Percentiles rank a stretch among this genome's conserved stretches.
Evolutionary conservation across 2,329 filamentous ascomycete species (phyloP).

Genomic region (Phialophora tarda): DNA sequence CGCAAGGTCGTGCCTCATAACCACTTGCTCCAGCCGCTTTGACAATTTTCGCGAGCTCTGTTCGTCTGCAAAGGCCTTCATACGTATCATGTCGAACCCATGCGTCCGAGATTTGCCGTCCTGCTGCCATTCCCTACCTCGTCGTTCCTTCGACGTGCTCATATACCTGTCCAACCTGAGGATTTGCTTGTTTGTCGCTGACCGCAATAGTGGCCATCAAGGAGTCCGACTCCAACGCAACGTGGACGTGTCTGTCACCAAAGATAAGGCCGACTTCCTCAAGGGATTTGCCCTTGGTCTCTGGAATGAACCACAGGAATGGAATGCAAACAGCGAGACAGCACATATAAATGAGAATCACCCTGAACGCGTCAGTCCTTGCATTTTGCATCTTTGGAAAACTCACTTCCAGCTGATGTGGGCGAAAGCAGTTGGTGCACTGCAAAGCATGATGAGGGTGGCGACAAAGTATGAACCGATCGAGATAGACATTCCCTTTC

Average conservation of each 20-base stretch:
- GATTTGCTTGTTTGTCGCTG: conserved; percentile 16
- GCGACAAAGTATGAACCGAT: conserved; percentile 59
- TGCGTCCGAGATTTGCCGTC: background rate
- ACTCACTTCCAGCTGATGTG: conserved; percentile 51
- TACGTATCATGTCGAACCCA: background rate
- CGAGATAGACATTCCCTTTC: conserved; percentile 69
- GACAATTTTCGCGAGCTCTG: too few relatives aligned
- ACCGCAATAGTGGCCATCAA: background rate
- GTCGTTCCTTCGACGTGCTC: conserved; percentile 11
- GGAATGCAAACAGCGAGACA: conserved; percentile 71
- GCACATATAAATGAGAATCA: conserved; percentile 75
- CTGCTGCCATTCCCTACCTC: background rate
- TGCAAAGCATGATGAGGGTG: conserved; percentile 30
- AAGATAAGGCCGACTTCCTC: conserved; percentile 66
- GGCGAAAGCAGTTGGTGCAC: conserved; percentile 59
- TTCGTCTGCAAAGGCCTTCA: background rate
- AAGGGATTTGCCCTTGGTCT: conserved; percentile 74
- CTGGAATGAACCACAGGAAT: conserved; percentile 58
- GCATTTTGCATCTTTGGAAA: background rate
- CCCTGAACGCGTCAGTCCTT: conserved; percentile 65
- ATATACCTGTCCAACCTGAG: conserved; percentile 7
- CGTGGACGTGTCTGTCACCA: conserved; percentile 28
- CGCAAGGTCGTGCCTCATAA: too few relatives aligned
- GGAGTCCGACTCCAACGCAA: conserved; percentile 8
- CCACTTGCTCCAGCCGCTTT: too few relatives aligned